Percentiles rank a stretch among this genome's conserved stretches.
These are phyloP conservation scores for Tympanopsis confertula DNA, from an alignment of 2,329 filamentous ascomycete genomes.

Conservation along the genomic window DNA sequence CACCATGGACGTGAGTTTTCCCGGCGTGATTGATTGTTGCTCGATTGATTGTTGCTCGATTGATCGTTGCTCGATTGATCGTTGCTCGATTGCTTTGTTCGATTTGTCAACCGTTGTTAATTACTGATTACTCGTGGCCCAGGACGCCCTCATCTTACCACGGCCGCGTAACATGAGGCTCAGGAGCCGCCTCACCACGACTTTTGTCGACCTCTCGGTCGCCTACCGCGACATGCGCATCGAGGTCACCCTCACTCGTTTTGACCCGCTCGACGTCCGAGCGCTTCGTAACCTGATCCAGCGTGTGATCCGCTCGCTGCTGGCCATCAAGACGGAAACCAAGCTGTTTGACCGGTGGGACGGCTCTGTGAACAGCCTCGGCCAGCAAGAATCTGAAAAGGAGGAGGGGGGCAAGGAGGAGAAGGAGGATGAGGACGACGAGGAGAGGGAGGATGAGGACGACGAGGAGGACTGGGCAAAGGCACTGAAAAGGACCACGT, in stretches of 20 bases:
- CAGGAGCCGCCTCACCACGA: conserved; percentile 32
- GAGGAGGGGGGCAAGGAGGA: conserved; percentile 2
- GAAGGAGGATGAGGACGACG: too few species aligned
- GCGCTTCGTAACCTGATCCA: conserved; percentile 42
- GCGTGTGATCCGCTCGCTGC: conserved; percentile 36
- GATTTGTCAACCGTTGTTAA: too few species aligned
- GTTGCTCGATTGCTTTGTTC: too few species aligned
- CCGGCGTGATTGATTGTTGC: not conserved
- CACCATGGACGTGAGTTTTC: conserved; percentile 27
- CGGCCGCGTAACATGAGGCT: conserved; percentile 14
- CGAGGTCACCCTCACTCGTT: conserved; percentile 42
- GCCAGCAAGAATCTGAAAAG: conserved; percentile 2
- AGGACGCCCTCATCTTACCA: conserved; percentile 19
- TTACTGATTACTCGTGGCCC: too few species aligned
- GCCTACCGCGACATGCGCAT: conserved; percentile 42
- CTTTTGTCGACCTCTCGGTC: conserved; percentile 43
- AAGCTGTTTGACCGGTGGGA: conserved; percentile 26
- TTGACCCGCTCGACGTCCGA: conserved; percentile 34
- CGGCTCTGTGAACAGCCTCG: conserved; percentile 7
- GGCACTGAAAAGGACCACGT: conserved; percentile 2
- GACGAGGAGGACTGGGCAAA: conserved; percentile 6
- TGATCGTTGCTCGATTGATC: too few species aligned
- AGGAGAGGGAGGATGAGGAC: too few species aligned
- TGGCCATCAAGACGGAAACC: conserved; percentile 37
- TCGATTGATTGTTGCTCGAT: too few species aligned